Evolutionary conservation across 1,284 basidiomycete species (phyloP), one percentile per base, ranked within the genome.

Genomic region (Megacollybia platyphylla): DNA sequence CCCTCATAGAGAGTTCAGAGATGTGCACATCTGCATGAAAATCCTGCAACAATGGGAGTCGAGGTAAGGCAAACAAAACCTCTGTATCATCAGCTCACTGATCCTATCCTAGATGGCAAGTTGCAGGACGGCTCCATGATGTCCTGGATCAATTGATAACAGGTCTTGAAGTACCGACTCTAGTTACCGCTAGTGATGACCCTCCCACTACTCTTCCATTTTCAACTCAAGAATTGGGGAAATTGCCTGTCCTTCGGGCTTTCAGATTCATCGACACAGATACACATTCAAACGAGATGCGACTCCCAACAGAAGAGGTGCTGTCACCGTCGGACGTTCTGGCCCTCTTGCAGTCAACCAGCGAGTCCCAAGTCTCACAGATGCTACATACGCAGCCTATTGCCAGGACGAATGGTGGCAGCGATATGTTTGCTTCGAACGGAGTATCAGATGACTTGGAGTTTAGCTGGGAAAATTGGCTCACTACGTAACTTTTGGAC

Each of bases 21-120:
- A 87, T 51, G 79, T 88, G 20, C 67, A 77, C 48, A 78, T 76
- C 50, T 84, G 83, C 51, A 74, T 87, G 63, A 62, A 70, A 28
- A 72, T 73, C n/a, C 58, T 85, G 27, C 67, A 68, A 41, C 55
- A 57, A 10, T 64, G 69, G 34, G 81, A 85, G 52, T 55, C 63
- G 18, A 61, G 65, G 53, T 79, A 51, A 44, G 59, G 55, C 8
- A 5, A n/a, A 9, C 34, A 36, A 39, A 31, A 6, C 29, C 15
- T 13, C 49, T 42, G 40, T 42, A 29, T 13, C 5, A 31, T 11
- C 5, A 13, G 41, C 24, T 26, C 27, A 13, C 8, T 43, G 39
- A 46, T 26, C 29, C 36, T 31, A 11, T 7, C 3, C 15, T 45
- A 71, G 68, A 28, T 73, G 68, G 67, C 66, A 68, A 44, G 60